Conservation (phyloP, 1,284 basidiomycete genomes). For the Marasmius tenuissimus region DNA sequence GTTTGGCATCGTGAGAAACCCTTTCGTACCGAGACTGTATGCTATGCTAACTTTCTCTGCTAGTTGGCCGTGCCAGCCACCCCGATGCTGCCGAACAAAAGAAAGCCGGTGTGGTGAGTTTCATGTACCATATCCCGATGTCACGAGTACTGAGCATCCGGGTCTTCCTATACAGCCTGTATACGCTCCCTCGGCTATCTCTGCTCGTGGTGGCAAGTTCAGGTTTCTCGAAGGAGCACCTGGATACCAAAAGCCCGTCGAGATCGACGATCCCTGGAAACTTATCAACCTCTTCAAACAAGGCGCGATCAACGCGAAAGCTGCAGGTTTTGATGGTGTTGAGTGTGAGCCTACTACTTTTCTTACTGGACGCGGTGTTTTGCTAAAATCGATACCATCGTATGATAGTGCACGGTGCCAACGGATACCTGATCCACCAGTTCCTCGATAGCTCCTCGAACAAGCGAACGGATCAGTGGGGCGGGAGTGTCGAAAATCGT, state of each 20-base stretch:
- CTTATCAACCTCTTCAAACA: slow-evolving; percentile 46
- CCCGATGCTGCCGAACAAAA: background rate
- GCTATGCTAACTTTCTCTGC: background rate
- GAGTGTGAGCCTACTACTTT: slow-evolving; percentile 37
- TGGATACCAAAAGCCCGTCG: slow-evolving; percentile 40
- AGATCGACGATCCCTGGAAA: slow-evolving; percentile 37
- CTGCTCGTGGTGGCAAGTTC: slow-evolving; percentile 37
- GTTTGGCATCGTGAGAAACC: background rate
- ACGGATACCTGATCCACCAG: slow-evolving; percentile 56
- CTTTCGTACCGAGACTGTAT: background rate
- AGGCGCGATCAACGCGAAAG: slow-evolving; percentile 54
- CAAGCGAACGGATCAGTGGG: slow-evolving; percentile 60
- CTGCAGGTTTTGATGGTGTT: slow-evolving; percentile 67
- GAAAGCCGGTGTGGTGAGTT: slow-evolving; percentile 8
- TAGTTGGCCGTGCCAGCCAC: background rate
- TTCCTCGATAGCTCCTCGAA: slow-evolving; percentile 56
- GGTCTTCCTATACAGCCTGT: slow-evolving; percentile 26
- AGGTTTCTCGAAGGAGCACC: slow-evolving; percentile 30
- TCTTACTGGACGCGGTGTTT: background rate
- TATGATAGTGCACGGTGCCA: slow-evolving; percentile 40
- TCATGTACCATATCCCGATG: background rate
- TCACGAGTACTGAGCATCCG: slow-evolving; percentile 15
- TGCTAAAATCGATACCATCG: background rate
- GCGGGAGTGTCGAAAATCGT: slow-evolving; percentile 58
- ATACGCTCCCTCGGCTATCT: slow-evolving; percentile 33